Conservation (phyloP, 768 basidiomycete genomes). For the Boletus edulis region DNA sequence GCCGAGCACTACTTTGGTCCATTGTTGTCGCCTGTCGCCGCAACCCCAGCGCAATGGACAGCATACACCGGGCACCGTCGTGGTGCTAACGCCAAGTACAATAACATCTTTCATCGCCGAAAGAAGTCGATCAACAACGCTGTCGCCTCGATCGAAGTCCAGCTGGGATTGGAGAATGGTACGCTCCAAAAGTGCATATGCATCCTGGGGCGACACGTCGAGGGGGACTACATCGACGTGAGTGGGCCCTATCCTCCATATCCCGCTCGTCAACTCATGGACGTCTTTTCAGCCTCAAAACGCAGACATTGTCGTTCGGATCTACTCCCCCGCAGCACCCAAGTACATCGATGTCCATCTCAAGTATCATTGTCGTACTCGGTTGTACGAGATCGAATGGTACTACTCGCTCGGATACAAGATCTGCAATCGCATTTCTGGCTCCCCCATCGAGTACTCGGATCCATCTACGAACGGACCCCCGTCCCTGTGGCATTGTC, state of each 20-base stretch:
- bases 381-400: conserved; percentile 1
- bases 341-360: conserved; percentile 14
- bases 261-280: neutral
- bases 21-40: neutral
- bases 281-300: neutral
- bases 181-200: conserved; percentile 8
- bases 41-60: neutral
- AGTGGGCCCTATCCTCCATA: neutral
- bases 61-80: conserved; percentile 7
- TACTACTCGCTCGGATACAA: conserved; percentile 8
- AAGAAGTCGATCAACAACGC: neutral
- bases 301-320: neutral
- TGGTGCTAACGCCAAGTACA: neutral
- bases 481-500: neutral
- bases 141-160: conserved; percentile 1
- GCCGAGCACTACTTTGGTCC: no score
- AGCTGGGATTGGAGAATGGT: neutral
- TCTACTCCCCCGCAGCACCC: conserved; percentile 10
- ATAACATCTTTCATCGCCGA: neutral
- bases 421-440: neutral
- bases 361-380: conserved; percentile 1
- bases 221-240: neutral
- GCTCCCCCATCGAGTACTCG: no score
- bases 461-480: neutral
- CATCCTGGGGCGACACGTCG: neutral